These are phyloP conservation scores for Vigna angularis DNA, from an alignment of 306 rosid species.

Conservation along the genomic window DNA sequence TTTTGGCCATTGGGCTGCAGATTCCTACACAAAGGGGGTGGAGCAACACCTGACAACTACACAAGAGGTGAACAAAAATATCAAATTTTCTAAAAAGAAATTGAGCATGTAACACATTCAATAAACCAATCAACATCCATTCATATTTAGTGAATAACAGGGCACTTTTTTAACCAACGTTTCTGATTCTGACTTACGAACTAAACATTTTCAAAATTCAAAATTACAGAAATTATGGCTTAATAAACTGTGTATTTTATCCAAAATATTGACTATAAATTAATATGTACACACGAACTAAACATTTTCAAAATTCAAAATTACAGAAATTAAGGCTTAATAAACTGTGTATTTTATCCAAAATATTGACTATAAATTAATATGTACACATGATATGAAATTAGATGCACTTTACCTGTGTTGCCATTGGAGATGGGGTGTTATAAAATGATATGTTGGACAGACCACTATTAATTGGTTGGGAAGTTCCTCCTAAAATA, in stretches of 20 bases:
- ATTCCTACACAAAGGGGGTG: conserved; percentile 89
- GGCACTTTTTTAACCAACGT: background rate
- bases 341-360: conserved; percentile 24
- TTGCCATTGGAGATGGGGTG: conserved; percentile 88
- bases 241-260: conserved; percentile 15
- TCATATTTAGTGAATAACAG: conserved; percentile 5
- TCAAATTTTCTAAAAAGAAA: conserved; percentile 33
- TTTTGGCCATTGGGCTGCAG: conserved; percentile 75
- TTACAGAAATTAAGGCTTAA: conserved; percentile 21
- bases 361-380: conserved; percentile 20
- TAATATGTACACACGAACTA: background rate
- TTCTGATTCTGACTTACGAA: conserved; percentile 4
- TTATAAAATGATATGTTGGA: conserved; percentile 78
- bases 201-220: conserved; percentile 25
- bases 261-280: background rate
- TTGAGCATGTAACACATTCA: conserved; percentile 18
- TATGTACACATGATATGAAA: conserved; percentile 16
- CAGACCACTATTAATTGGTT: conserved; percentile 63
- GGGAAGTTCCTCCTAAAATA: conserved; percentile 72
- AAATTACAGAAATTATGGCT: conserved; percentile 34
- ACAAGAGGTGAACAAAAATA: conserved; percentile 48
- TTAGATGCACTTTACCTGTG: conserved; percentile 67
- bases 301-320: conserved; percentile 34
- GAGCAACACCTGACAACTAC: conserved; percentile 88
- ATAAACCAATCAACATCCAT: conserved; percentile 17